Base-by-base conservation (phyloP, 2,329 filamentous ascomycete species). In the Penicillium concentricum region DNA sequence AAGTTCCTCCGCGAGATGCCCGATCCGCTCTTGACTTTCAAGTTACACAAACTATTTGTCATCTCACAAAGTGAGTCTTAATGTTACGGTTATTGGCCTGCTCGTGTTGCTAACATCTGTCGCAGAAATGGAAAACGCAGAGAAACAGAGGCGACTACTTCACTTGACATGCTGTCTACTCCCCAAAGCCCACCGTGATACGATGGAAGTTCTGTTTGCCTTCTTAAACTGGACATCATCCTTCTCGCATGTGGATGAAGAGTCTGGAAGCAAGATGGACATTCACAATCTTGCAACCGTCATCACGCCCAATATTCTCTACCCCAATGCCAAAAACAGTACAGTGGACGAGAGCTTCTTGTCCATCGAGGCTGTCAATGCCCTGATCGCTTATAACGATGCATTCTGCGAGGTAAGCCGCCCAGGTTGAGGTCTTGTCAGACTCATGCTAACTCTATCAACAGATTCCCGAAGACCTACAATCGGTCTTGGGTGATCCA, bases 201-300 rank as follows among this genome's bases (percentile, higher is more conserved):
- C 90, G 18, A 87, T 99, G 75, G 94, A 99, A 76, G 92, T 99
- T 41, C 77, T 99, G 2, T 97, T 97, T 77, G 90, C 87, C 49
- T 99, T 99, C 81, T 82, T 99, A 45, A 96, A 96, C 69, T 99
- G 94, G 93, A 91, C 92, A 5, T 92, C 92, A 5, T 96, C 92
- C 2, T 99, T 99, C 79, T 93, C 95, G 61, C 92, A 97, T 70
- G 87, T 99, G 15, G 94, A 99, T 67, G 94, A 99, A 69, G 94
- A 99, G 72, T 90, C 89, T 22, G 94, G 94, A 26, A 97, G 93
- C 66, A 97, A 97, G 81, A 99, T 99, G 94, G 94, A 99, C 72
- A 90, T 96, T 51, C 92, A 96, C 79, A 99, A 99, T 70, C 83
- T 99, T 61, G 91, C 94, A 4, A 97, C 95, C 3, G 94, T 99